Evolutionary conservation across 2,329 filamentous ascomycete genomes (phyloP), one percentile per base, ranked within the genome.

Genomic region (Cryphonectria japonica): DNA sequence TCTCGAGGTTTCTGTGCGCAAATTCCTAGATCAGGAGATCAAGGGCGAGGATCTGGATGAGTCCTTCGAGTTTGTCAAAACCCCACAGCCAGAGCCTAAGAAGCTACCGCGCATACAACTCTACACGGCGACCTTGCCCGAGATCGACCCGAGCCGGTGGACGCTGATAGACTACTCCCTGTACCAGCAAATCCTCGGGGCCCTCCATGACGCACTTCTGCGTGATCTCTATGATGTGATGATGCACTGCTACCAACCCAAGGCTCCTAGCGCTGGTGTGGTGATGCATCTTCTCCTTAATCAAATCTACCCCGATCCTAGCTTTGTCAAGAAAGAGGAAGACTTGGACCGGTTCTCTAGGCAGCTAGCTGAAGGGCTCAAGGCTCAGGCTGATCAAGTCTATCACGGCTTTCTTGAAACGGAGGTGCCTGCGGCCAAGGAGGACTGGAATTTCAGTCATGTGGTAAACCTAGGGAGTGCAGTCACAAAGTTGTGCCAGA

Each of bases 391-490:
- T 9, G 88, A 88, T 26, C 89, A 91, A n/a, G 91, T 92, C 6
- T 98, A 99, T 78, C 88, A 92, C 69, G 88, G 88, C 39, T 90
- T 95, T 74, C 88, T 98, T 65, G 89, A 95, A 71, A 89, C 91
- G 73, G 88, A 95, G 77, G 91, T 99, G 1, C 94, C 95, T 1
- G 87, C 92, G 46, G 88, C 91, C 69, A 91, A 93, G 75, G 90
- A 94, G 74, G 87, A 93, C 66, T 98, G 96, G 95, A 90, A 98
- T 75, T 95, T 97, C 79, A 92, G 88, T 73, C 93, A 98, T 80
- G 92, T 98, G 70, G 94, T 98, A 71, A 89, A 95, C 77, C 88
- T 99, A 34, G 94, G 95, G 22, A 93, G 96, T 78, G 89, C 90
- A 0, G 93, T 98, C 6, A 91, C 94, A 65, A 94, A 93, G 75